Conservation (phyloP, 495 filamentous ascomycete species). For the Aspergillus saccharolyticus region DNA sequence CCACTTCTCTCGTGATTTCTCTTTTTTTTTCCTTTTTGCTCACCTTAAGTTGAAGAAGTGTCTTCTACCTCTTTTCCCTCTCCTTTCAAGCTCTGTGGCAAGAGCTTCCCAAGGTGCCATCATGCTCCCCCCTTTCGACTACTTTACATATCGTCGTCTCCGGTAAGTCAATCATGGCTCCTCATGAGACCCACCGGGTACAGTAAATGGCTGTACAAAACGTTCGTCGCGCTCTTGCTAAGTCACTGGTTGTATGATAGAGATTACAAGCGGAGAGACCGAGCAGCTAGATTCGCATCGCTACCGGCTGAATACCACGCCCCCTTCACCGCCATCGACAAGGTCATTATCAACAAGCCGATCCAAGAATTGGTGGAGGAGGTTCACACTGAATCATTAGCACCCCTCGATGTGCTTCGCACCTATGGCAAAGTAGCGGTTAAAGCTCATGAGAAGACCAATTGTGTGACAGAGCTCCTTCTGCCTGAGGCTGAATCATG, state of each 20-base stretch:
- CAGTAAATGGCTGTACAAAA: neutral
- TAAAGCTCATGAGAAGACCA: constrained; percentile 79
- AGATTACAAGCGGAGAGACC: constrained; percentile 72
- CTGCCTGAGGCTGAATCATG: constrained; percentile 76
- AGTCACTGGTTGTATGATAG: constrained; percentile 39
- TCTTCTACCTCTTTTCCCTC: neutral
- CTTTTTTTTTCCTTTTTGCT: neutral
- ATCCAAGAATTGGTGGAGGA: constrained; percentile 73
- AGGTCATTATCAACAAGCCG: constrained; percentile 61
- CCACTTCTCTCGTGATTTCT: neutral
- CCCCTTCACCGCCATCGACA: constrained; percentile 56
- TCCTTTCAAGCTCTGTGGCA: constrained; percentile 3
- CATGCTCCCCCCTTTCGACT: constrained; percentile 57
- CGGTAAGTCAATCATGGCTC: constrained; percentile 35
- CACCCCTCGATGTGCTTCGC: constrained; percentile 69
- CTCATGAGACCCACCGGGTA: neutral
- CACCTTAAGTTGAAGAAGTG: neutral
- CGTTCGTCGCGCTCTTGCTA: neutral
- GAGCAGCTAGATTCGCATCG: constrained; percentile 59
- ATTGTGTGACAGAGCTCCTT: constrained; percentile 88
- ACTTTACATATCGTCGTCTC: constrained; percentile 50
- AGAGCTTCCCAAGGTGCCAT: constrained; percentile 4
- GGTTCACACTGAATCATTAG: constrained; percentile 62
- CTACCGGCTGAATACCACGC: constrained; percentile 62
- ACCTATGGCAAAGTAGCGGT: constrained; percentile 90